These are phyloP conservation scores for Aspergillus cristatus DNA, from an alignment of 495 filamentous ascomycete genomes.

Conservation along the genomic window DNA sequence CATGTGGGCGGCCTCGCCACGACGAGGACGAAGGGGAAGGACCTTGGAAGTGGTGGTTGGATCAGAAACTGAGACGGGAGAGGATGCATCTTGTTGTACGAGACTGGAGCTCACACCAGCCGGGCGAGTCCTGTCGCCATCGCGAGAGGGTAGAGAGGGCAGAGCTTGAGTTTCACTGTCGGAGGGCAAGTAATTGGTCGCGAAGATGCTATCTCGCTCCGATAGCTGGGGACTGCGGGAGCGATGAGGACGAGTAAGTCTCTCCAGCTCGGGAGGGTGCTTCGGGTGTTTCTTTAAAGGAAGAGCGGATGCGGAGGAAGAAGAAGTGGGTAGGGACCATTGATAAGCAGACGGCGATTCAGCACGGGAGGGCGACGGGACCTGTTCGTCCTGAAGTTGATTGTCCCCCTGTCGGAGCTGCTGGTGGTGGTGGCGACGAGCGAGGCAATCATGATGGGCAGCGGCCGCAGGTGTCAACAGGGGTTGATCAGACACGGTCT, in stretches of 20 bases:
- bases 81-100: slow-evolving; percentile 28
- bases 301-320: slow-evolving; percentile 17
- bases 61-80: no score
- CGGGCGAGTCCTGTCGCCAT: no score
- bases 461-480: slow-evolving; percentile 42
- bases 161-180: slow-evolving; percentile 18
- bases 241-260: slow-evolving; percentile 15
- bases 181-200: slow-evolving; percentile 47
- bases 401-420: slow-evolving; percentile 25
- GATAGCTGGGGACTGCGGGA: slow-evolving; percentile 43
- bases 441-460: slow-evolving; percentile 38
- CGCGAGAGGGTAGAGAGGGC: no score
- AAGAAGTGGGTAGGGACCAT: no score
- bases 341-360: slow-evolving; percentile 33
- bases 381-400: slow-evolving; percentile 12
- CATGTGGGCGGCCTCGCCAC: slow-evolving; percentile 31
- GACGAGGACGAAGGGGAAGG: slow-evolving; percentile 23
- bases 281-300: slow-evolving; percentile 31
- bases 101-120: no score
- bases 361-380: slow-evolving; percentile 30
- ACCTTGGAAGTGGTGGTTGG: slow-evolving; percentile 28
- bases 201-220: slow-evolving; percentile 56
- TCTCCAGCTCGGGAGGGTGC: slow-evolving; percentile 15
- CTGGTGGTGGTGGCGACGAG: slow-evolving; percentile 29
- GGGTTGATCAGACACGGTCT: slow-evolving; percentile 33